Base-by-base conservation (phyloP, 306 rosid genomes). In the Carpinus viminea region DNA sequence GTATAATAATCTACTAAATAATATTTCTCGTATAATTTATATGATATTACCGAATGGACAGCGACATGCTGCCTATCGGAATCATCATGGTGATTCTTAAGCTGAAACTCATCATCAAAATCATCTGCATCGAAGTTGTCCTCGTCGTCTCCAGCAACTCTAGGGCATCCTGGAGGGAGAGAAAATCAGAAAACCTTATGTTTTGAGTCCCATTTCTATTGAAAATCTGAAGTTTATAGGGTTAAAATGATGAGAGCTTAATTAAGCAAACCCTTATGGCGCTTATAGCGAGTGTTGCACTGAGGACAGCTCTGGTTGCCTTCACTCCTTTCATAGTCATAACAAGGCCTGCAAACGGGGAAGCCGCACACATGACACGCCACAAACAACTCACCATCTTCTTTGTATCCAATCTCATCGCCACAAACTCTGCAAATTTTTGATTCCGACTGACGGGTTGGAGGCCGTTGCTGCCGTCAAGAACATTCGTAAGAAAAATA, bases 341-440 rank as follows among this genome's bases (percentile, higher is more conserved):
- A 96, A 75, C 99, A 96, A 36, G 99, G 98, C 26, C 84, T 81
- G 46, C 98, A 96, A 73, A 93, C 99, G 0, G 99, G 99, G 72
- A 95, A 96, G 46, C 84, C 84, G 74, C 99, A 96, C 74, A 86
- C 90, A 74, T 83, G 89, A 75, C 99, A 96, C 3, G 98, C 99
- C 80, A 82, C 91, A 74, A 96, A 96, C 79, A 91, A 70, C 78
- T 80, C 85, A 1, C 99, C 97, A 70, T 85, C 82, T 76, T 90
- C 94, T 74, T 82, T 93, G 21, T 80, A 26, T 78, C 97, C 98
- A 70, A 96, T 87, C 83, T 91, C 99, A 72, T 96, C 99, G 0
- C 92, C 93, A 38, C 99, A 96, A 80, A 95, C 92, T 36, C 96
- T 80, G 72, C 99, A 95, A 7, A 52, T 69, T 80, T 79, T 93